phyloP scores from a whole-genome alignment of 2,329 filamentous ascomycete species.

The Cercospora sp. region DNA sequence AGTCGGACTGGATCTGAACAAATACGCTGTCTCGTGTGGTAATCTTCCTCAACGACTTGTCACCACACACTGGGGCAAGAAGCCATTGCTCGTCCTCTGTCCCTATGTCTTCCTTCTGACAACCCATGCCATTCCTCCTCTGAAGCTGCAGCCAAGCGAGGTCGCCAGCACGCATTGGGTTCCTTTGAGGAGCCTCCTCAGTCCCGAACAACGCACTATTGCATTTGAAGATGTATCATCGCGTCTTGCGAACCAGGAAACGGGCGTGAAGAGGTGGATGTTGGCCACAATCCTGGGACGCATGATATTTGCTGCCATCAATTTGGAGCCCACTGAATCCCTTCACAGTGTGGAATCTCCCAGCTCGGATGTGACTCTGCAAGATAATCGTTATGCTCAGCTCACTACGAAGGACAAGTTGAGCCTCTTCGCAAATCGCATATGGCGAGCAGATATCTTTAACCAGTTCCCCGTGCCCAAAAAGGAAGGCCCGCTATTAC shows the following conservation, averaged over 20 bases:
- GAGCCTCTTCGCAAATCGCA: constrained; percentile 18
- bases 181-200: constrained; percentile 61
- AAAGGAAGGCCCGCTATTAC: constrained; percentile 54
- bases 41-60: constrained; percentile 67
- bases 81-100: constrained; percentile 67
- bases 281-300: constrained; percentile 60
- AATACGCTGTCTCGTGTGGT: constrained; percentile 51
- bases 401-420: constrained; percentile 22
- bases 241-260: constrained; percentile 57
- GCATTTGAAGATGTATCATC: constrained; percentile 65
- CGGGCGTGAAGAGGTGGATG: constrained; percentile 56
- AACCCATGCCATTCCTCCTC: constrained; percentile 54
- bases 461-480: constrained; percentile 36
- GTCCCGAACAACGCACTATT: constrained; percentile 59
- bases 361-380: constrained; percentile 28
- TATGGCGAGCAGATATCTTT: constrained; percentile 33
- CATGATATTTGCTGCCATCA: constrained; percentile 68
- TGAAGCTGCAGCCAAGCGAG: constrained; percentile 67
- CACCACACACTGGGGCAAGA: constrained; percentile 65
- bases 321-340: constrained; percentile 62
- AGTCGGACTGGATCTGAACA: constrained; percentile 58
- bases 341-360: constrained; percentile 53
- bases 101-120: constrained; percentile 67
- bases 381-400: constrained; percentile 31
- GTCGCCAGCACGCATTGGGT: constrained; percentile 71